Conservation (phyloP, 805 yeast genomes). For the Ogataea naganishii region DNA sequence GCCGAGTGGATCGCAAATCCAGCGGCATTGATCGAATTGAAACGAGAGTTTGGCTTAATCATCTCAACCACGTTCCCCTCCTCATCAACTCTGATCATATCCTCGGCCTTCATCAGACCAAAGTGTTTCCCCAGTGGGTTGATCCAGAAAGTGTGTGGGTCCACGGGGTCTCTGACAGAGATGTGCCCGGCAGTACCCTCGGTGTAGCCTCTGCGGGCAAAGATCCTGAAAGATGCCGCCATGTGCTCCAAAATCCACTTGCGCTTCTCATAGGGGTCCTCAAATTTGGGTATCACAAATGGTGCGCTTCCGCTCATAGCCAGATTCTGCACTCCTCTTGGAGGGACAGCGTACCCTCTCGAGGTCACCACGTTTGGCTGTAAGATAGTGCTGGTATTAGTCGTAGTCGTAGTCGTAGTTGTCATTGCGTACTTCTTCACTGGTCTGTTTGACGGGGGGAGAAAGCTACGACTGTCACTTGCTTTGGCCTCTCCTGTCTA, state of each 20-base stretch:
- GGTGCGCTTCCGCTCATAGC: constrained; percentile 46
- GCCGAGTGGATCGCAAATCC: constrained; percentile 67
- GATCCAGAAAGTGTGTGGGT: constrained; percentile 79
- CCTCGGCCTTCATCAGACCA: constrained; percentile 46
- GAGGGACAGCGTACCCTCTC: constrained; percentile 31
- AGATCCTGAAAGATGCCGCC: constrained; percentile 80
- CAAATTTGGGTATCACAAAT: constrained; percentile 42
- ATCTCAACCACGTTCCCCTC: constrained; percentile 56
- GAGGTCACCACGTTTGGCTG: constrained; percentile 22
- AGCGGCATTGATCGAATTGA: constrained; percentile 51
- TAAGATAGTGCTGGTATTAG: constrained; percentile 1
- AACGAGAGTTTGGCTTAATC: constrained; percentile 43
- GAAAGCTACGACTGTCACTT: too few relatives aligned
- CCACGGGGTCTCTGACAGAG: constrained; percentile 75
- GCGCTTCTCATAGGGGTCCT: constrained; percentile 38
- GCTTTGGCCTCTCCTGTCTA: too few relatives aligned
- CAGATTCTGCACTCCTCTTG: constrained; percentile 53
- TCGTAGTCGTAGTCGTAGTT: constrained; percentile 5
- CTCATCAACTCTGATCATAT: constrained; percentile 56
- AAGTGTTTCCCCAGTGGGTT: constrained; percentile 83
- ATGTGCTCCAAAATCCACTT: constrained; percentile 57
- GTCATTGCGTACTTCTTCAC: too few relatives aligned
- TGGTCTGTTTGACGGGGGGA: too few relatives aligned
- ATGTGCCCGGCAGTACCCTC: constrained; percentile 86
- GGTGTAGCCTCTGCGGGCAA: constrained; percentile 68